These are phyloP conservation scores for Penicillium crustosum DNA, from an alignment of 2,329 filamentous ascomycete species.

Conservation along the genomic window DNA sequence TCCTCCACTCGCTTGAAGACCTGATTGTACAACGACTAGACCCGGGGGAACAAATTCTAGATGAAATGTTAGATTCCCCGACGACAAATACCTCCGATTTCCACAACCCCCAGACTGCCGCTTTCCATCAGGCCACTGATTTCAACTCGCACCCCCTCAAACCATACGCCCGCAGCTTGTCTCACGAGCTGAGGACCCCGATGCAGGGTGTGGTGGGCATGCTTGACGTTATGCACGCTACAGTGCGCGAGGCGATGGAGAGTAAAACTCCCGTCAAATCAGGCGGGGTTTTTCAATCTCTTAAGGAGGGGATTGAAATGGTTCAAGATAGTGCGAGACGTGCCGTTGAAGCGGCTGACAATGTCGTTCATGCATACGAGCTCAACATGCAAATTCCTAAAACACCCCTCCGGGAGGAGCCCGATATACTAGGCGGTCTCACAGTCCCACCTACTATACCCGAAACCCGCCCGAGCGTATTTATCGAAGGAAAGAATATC, in stretches of 20 bases:
- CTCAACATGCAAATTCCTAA: conserved; percentile 74
- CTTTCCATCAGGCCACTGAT: conserved; percentile 57
- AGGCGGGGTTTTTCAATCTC: conserved; percentile 58
- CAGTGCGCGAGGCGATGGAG: conserved; percentile 65
- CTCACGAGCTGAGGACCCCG: conserved; percentile 69
- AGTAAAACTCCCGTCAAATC: conserved; percentile 52
- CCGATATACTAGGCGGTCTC: conserved; percentile 32
- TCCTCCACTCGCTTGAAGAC: conserved; percentile 68
- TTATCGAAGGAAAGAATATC: conserved; percentile 47
- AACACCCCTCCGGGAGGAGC: conserved; percentile 50
- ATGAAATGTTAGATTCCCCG: background rate
- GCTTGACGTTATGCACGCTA: conserved; percentile 74
- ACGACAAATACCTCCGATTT: conserved; percentile 20
- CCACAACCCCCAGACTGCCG: conserved; percentile 41
- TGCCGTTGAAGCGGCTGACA: conserved; percentile 72
- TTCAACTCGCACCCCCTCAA: conserved; percentile 63
- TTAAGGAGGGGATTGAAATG: conserved; percentile 69
- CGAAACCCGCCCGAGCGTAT: conserved; percentile 41
- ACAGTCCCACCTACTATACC: conserved; percentile 20
- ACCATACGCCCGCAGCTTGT: conserved; percentile 70
- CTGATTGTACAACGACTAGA: conserved; percentile 60
- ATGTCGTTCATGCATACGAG: conserved; percentile 73
- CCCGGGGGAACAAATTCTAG: background rate
- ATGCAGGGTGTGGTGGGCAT: conserved; percentile 77
- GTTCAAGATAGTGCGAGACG: conserved; percentile 72